These are phyloP conservation scores for Globisporangium barbulae DNA, from an alignment of 352 stramenopile species.

Conservation along the genomic window DNA sequence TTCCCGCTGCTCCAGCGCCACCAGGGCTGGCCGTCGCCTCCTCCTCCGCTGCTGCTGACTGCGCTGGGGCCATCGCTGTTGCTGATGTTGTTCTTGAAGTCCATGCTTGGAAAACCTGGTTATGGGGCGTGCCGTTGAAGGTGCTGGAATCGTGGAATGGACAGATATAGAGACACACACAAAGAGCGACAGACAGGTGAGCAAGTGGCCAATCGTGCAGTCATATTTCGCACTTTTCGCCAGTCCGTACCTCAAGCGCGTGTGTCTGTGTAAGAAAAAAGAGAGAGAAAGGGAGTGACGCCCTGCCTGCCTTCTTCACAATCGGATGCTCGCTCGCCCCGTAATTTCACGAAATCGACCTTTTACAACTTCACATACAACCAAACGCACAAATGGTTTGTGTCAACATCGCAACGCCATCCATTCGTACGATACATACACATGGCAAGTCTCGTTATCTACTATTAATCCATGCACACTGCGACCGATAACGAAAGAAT, in stretches of 20 bases:
- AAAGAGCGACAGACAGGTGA: too few species aligned
- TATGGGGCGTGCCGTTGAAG: background rate
- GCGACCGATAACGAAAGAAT: too few species aligned
- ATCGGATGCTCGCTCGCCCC: too few species aligned
- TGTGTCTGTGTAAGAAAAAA: too few species aligned
- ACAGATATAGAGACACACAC: background rate
- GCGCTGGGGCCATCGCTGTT: slow-evolving; percentile 33
- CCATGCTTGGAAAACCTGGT: background rate
- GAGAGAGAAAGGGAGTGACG: too few species aligned
- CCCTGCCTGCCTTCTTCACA: too few species aligned
- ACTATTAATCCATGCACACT: too few species aligned
- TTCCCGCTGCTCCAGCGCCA: slow-evolving; percentile 78
- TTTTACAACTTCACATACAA: background rate
- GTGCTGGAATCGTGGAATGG: background rate
- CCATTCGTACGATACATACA: too few species aligned
- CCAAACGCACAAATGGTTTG: background rate
- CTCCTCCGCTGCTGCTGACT: slow-evolving; percentile 15
- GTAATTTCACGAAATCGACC: background rate
- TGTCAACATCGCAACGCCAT: background rate
- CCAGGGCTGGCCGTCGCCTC: slow-evolving; percentile 37
- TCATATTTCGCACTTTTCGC: background rate
- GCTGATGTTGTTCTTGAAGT: background rate
- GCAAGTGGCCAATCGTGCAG: too few species aligned
- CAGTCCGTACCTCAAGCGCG: background rate
- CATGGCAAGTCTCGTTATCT: too few species aligned